These are phyloP conservation scores for Scheffersomyces titani DNA, from an alignment of 1,139 yeast species.

Conservation along the genomic window DNA sequence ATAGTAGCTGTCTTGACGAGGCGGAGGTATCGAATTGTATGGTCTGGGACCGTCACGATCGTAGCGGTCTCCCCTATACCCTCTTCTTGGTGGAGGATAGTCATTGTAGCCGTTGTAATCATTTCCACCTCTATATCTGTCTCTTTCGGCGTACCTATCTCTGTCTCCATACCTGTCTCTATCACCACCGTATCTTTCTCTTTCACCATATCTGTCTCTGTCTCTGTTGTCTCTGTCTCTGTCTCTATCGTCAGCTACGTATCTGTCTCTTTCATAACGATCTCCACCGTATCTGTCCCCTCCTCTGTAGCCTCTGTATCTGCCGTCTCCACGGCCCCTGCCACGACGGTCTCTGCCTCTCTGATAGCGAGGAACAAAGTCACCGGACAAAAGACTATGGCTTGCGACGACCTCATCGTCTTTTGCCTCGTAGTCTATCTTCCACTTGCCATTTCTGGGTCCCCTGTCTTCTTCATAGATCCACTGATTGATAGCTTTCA, in stretches of 20 bases:
- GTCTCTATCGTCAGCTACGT: not conserved
- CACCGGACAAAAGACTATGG: constrained; percentile 42
- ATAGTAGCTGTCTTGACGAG: constrained; percentile 7
- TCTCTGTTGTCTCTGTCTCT: constrained; percentile 4
- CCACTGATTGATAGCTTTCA: constrained; percentile 47
- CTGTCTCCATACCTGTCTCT: not conserved
- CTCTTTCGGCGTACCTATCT: not conserved
- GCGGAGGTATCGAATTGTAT: constrained; percentile 11
- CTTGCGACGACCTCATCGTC: constrained; percentile 38
- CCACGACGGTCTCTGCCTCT: constrained; percentile 12
- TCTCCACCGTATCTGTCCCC: constrained; percentile 6
- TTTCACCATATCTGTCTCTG: constrained; percentile 2
- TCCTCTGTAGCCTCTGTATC: constrained; percentile 8
- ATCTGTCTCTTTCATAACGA: constrained; percentile 4
- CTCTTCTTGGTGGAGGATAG: not conserved
- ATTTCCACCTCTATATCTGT: not conserved
- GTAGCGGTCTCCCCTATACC: not conserved
- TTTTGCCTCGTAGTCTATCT: constrained; percentile 31
- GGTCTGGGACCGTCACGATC: constrained; percentile 12
- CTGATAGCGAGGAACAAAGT: constrained; percentile 24
- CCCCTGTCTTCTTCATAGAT: constrained; percentile 48
- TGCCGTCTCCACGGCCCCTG: constrained; percentile 5
- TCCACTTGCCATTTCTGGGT: constrained; percentile 48
- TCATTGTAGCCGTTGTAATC: not conserved
- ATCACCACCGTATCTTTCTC: constrained; percentile 3